A percentile compares a stretch with the other conserved stretches of the same genome.
phyloP scores from a whole-genome alignment of 2,329 filamentous ascomycete genomes.

The Sporothrix brunneoviolacea region DNA sequence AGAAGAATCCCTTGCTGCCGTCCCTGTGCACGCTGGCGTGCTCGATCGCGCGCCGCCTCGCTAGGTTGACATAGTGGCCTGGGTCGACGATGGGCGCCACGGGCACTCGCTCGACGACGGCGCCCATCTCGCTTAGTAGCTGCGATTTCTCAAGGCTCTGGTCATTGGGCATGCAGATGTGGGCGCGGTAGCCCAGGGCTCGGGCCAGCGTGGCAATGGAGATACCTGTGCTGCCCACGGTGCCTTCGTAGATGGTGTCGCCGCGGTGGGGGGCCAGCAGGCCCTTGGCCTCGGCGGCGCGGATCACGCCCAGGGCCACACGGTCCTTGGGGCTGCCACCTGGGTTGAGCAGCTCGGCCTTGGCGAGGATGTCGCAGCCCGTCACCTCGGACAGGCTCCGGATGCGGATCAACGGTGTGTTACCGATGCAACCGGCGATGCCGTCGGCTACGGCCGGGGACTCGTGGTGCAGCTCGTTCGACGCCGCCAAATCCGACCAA shows the following conservation, averaged over 20 bases:
- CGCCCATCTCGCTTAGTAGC: conserved; percentile 81
- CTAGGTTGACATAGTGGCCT: conserved; percentile 90
- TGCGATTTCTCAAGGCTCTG: conserved; percentile 83
- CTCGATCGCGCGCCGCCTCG: conserved; percentile 65
- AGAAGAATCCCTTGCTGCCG: conserved; percentile 78
- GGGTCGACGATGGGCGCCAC: conserved; percentile 92
- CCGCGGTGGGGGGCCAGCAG: conserved; percentile 71
- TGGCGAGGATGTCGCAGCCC: conserved; percentile 82
- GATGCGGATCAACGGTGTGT: conserved; percentile 84
- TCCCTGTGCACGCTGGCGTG: conserved; percentile 55
- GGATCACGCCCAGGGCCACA: conserved; percentile 85
- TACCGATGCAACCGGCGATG: conserved; percentile 86
- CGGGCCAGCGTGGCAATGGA: conserved; percentile 84
- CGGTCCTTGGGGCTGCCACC: conserved; percentile 93
- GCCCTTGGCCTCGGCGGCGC: conserved; percentile 69
- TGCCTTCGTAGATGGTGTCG: conserved; percentile 96
- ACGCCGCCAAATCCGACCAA: conserved; percentile 16
- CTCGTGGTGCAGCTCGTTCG: neutral
- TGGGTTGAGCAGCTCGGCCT: conserved; percentile 94
- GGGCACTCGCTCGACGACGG: conserved; percentile 82
- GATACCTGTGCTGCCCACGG: conserved; percentile 92
- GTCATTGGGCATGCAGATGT: conserved; percentile 97
- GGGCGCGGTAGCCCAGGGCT: conserved; percentile 80
- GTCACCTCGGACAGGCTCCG: conserved; percentile 80
- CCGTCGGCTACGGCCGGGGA: conserved; percentile 54